Evolutionary conservation across 2,329 filamentous ascomycete genomes (phyloP), one percentile per base, ranked within the genome.

Genomic region (Diaporthe citriasiana): DNA sequence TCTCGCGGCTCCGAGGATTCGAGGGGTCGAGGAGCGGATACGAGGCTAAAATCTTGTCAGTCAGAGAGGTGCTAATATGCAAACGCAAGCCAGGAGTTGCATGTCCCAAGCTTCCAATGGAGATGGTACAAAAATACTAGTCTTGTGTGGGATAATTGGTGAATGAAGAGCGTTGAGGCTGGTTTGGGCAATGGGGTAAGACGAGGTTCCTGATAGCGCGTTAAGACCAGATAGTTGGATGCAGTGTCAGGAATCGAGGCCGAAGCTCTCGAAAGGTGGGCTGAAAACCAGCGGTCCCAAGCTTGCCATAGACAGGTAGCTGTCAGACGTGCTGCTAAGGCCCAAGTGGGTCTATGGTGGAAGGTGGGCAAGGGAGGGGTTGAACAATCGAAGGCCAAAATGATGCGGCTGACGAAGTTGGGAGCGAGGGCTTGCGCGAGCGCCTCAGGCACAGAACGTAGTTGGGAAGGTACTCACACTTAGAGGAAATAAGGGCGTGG

Each of bases 351-450:
- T 73, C 71, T 47, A 15, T 38, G 57, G 57, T 38, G 30, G 17
- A 38, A 42, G 51, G 59, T 50, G 63, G 70, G 45, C 45, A 55
- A 56, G 57, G 69, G 71, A 75, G 73, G 73, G 73, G 73, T 12
- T n/a, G 60, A 30, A 66, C 38, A 55, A 51, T 12, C 50, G 22
- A 33, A 50, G 47, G 25, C 56, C 27, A 27, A 35, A 38, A 38
- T 35, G 27, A 66, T 27, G 59, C 10, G 9, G 59, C 38, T 25
- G 38, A 55, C 45, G 19, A 6, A 10, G 33, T 42, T 12, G 57
- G 17, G 33, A 4, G 30, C 30, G 33, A 30, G 27, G 51, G 12
- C 15, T 55, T 57, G 40, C n/a, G 47, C 30, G 30, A 68, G 13
- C 22, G 12, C 63, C 9, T 40, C 40, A 7, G 56, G 15, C 17